phyloP scores from a whole-genome alignment of 1,284 basidiomycete species.

The Ustilago shanxiensis region DNA sequence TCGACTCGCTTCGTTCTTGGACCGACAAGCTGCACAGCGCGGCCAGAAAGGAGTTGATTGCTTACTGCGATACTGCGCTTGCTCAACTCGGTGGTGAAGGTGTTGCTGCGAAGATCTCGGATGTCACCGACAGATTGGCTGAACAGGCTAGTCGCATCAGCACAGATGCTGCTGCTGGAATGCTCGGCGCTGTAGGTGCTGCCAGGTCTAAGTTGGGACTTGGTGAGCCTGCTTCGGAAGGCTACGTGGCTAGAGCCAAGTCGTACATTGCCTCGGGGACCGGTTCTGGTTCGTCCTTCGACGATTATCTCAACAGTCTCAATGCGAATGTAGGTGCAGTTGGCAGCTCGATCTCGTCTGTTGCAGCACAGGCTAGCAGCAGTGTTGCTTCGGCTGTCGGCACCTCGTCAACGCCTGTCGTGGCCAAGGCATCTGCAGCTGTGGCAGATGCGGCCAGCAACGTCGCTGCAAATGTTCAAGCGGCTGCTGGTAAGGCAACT shows the following conservation, averaged over 20 bases:
- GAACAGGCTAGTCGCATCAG: slow-evolving; percentile 51
- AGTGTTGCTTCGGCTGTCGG: slow-evolving; percentile 32
- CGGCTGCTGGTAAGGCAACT: slow-evolving; percentile 18
- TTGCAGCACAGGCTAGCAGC: slow-evolving; percentile 27
- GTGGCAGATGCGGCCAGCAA: slow-evolving; percentile 16
- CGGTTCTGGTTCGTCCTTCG: slow-evolving; percentile 40
- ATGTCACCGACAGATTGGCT: slow-evolving; percentile 45
- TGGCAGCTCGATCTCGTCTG: slow-evolving; percentile 23
- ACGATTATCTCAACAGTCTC: slow-evolving; percentile 34
- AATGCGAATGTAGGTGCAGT: slow-evolving; percentile 20
- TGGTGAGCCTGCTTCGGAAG: slow-evolving; percentile 21
- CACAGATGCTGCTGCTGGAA: slow-evolving; percentile 49
- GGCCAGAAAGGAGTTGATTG: slow-evolving; percentile 50
- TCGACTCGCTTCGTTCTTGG: slow-evolving; percentile 28
- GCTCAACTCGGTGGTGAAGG: slow-evolving; percentile 53
- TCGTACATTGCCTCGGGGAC: slow-evolving; percentile 30
- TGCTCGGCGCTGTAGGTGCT: slow-evolving; percentile 48
- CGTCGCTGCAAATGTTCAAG: slow-evolving; percentile 19
- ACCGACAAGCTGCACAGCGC: slow-evolving; percentile 50
- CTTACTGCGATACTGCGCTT: slow-evolving; percentile 37
- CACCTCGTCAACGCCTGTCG: slow-evolving; percentile 16
- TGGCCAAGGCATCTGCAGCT: slow-evolving; percentile 16
- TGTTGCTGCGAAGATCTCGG: slow-evolving; percentile 43
- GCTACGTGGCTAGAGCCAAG: slow-evolving; percentile 48
- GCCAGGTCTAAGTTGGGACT: slow-evolving; percentile 49